phyloP scores from a whole-genome alignment of 2,329 filamentous ascomycete species.

The Diaporthe australafricana region DNA sequence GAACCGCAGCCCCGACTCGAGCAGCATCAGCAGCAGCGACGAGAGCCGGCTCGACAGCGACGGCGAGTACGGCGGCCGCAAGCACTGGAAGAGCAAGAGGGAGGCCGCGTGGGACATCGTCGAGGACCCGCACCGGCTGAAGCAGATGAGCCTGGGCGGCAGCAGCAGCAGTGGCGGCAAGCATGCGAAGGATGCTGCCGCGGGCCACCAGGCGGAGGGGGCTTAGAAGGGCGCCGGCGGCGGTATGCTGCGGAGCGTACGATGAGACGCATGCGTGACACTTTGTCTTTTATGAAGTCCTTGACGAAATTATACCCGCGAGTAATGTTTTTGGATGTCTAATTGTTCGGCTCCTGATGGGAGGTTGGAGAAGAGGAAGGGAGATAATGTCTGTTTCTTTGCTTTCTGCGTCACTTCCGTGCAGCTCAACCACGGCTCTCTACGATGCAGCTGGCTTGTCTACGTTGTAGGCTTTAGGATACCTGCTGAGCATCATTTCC shows the following conservation, averaged over 20 bases:
- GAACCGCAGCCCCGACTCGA: constrained; percentile 63
- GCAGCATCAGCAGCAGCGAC: constrained; percentile 63
- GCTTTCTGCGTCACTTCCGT: neutral
- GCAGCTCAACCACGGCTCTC: neutral
- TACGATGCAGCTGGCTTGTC: neutral
- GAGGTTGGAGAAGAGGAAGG: neutral
- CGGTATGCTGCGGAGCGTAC: neutral
- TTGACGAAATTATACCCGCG: constrained; percentile 28
- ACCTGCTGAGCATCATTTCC: neutral
- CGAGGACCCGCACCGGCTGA: constrained; percentile 61
- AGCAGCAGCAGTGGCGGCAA: constrained; percentile 3
- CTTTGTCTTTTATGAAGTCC: neutral
- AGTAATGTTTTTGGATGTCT: constrained; percentile 26
- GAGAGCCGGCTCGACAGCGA: constrained; percentile 61
- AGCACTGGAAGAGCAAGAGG: constrained; percentile 58
- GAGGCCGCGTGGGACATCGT: constrained; percentile 63
- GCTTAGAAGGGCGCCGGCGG: neutral
- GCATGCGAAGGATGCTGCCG: neutral
- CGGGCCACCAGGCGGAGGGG: neutral
- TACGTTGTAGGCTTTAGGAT: neutral
- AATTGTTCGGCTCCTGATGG: neutral
- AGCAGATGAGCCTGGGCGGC: constrained; percentile 42
- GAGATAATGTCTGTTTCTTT: neutral
- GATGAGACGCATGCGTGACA: neutral
- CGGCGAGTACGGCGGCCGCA: constrained; percentile 48